Conservation (phyloP, 495 filamentous ascomycete genomes). For the Pseudotulostoma volvatum region DNA sequence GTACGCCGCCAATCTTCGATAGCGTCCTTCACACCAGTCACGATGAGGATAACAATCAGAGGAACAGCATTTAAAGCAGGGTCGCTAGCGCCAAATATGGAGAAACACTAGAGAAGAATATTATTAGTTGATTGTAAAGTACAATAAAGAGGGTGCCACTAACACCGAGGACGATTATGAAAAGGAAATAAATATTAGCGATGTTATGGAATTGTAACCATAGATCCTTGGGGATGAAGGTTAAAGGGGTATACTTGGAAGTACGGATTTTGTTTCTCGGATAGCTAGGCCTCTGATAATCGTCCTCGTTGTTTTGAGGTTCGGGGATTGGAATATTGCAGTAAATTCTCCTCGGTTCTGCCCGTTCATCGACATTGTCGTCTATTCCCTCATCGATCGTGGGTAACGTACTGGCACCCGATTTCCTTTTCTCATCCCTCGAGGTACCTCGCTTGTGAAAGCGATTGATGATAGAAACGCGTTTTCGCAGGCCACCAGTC, state of each 20-base stretch:
- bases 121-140: slow-evolving; percentile 10
- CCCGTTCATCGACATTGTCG: slow-evolving; percentile 15
- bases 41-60: slow-evolving; percentile 80
- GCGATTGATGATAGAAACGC: slow-evolving; percentile 67
- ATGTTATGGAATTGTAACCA: slow-evolving; percentile 98
- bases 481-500: slow-evolving; percentile 58
- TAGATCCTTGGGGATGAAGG: slow-evolving; percentile 94
- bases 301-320: slow-evolving; percentile 69
- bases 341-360: slow-evolving; percentile 42
- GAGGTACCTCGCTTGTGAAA: slow-evolving; percentile 43
- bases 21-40: slow-evolving; percentile 91
- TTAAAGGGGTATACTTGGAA: slow-evolving; percentile 88
- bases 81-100: slow-evolving; percentile 85
- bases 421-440: slow-evolving; percentile 62
- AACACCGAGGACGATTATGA: slow-evolving; percentile 88
- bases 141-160: too few species aligned
- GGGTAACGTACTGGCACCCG: slow-evolving; percentile 16
- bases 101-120: slow-evolving; percentile 84
- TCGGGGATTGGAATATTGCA: slow-evolving; percentile 76
- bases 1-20: slow-evolving; percentile 95
- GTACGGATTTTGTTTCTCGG: slow-evolving; percentile 94
- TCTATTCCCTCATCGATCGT: slow-evolving; percentile 19
- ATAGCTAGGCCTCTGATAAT: slow-evolving; percentile 50
- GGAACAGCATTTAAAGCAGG: slow-evolving; percentile 83
- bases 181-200: slow-evolving; percentile 95